Conservation (phyloP, 306 rosid genomes). For the Ceratonia siliqua region DNA sequence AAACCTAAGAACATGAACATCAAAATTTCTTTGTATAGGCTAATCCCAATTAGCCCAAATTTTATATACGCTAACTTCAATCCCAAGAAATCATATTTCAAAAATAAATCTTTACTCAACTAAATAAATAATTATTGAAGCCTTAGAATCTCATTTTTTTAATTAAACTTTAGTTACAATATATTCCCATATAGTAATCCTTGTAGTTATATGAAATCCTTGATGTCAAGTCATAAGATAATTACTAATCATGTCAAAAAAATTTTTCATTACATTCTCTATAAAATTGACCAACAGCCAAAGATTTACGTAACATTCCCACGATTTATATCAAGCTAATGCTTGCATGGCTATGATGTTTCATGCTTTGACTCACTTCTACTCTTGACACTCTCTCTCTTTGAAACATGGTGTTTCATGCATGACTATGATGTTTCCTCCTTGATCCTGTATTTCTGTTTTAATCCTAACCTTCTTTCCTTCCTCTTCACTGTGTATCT, state of each 20-base stretch:
- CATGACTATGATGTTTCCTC: not conserved
- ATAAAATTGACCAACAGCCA: not conserved
- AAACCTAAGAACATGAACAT: not conserved
- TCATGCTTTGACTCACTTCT: slow-evolving; percentile 18
- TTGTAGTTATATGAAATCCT: not conserved
- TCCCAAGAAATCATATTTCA: not conserved
- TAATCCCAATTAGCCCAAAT: not conserved
- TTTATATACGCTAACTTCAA: not conserved
- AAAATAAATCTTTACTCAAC: not conserved
- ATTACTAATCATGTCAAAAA: not conserved
- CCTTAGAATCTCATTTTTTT: not conserved
- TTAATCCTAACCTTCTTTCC: slow-evolving; percentile 19
- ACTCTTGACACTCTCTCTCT: not conserved
- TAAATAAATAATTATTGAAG: not conserved
- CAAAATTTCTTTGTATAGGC: not conserved
- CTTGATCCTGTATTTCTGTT: not conserved
- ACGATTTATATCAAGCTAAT: not conserved
- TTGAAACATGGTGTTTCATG: slow-evolving; percentile 12
- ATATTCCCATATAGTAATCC: not conserved
- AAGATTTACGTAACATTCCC: not conserved
- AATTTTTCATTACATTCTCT: not conserved
- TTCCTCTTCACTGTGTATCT: not conserved
- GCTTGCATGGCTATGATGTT: not conserved
- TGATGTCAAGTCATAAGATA: not conserved
- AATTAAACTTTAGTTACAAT: not conserved